Evolutionary conservation across 306 rosid species (phyloP).

Genomic region (Citrullus mucosospermus): DNA sequence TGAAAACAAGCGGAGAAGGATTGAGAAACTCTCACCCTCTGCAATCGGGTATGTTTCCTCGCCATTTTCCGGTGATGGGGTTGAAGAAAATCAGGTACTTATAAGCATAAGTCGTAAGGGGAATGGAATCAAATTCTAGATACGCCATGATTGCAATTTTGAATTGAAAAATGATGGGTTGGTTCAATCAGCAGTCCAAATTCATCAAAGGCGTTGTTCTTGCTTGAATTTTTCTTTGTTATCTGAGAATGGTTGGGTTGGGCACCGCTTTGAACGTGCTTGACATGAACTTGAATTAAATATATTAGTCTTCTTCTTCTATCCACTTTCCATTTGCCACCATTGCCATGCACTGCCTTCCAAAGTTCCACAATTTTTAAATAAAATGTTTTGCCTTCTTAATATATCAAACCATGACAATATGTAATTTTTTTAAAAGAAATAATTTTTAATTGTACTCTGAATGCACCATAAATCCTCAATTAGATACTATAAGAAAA

Average conservation of each 20-base stretch:
- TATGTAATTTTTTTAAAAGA: no score
- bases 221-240: neutral
- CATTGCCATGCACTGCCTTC: no score
- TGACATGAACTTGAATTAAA: constrained; percentile 1
- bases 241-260: neutral
- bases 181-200: neutral
- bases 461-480: no score
- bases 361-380: no score
- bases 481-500: no score
- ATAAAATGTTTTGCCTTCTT: no score
- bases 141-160: neutral
- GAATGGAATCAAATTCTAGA: neutral
- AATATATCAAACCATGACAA: no score
- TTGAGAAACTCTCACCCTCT: neutral
- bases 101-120: neutral
- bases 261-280: constrained; percentile 7
- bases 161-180: neutral
- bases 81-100: neutral
- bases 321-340: no score
- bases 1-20: neutral
- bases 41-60: constrained; percentile 3
- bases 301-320: neutral
- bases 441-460: no score
- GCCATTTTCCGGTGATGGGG: neutral
- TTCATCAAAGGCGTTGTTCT: neutral